Evolutionary conservation across 495 filamentous ascomycete genomes (phyloP).

Genomic region (Apodospora peruviana): DNA sequence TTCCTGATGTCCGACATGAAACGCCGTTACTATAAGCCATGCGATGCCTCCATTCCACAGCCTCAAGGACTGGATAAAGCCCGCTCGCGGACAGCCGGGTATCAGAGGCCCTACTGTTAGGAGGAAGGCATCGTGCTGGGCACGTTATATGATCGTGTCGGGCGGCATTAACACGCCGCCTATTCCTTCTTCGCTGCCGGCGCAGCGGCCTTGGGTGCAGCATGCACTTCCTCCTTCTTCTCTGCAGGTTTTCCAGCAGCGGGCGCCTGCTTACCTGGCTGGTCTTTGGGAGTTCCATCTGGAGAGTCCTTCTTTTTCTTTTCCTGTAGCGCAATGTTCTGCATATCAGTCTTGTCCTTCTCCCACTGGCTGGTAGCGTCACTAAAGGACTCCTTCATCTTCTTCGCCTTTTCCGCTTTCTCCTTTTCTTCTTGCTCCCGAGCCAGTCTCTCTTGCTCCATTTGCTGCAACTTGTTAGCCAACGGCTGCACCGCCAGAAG

Average conservation of each 20-base stretch:
- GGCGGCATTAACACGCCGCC: conserved; percentile 1
- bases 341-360: conserved; percentile 70
- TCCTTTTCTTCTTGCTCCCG: conserved; percentile 71
- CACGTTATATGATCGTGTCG: no score
- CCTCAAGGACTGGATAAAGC: no score
- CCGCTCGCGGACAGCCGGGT: no score
- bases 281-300: conserved; percentile 9
- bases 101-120: no score
- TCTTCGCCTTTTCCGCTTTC: conserved; percentile 55
- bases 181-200: conserved; percentile 10
- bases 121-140: no score
- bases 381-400: conserved; percentile 67
- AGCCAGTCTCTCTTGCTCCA: conserved; percentile 72
- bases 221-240: conserved; percentile 5
- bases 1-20: conserved; percentile 3
- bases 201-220: neutral
- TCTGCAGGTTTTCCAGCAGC: conserved; percentile 1
- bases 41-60: no score
- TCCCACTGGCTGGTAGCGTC: conserved; percentile 71
- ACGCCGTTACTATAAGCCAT: neutral
- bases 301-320: conserved; percentile 22
- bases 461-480: conserved; percentile 51
- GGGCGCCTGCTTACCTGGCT: neutral
- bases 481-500: neutral
- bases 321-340: conserved; percentile 58